Base-by-base conservation (phyloP, 116 monocot genomes). In the Dioscorea cayenensis region DNA sequence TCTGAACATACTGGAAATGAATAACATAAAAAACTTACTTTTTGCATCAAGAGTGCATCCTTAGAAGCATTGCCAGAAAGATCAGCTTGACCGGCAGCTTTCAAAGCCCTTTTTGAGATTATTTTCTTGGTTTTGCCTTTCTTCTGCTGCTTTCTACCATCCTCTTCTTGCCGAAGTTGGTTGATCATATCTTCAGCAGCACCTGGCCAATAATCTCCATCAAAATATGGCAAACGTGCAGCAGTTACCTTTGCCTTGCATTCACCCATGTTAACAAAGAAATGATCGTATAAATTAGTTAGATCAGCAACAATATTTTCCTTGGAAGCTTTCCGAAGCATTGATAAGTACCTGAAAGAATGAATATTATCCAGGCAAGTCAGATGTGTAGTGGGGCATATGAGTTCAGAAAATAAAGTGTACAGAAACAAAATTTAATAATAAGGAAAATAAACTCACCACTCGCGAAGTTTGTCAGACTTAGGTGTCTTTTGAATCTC, bases 401-500 rank as follows among this genome's bases (percentile, higher is more conserved):
- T n/a, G 19, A n/a, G 21, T 27, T 27, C 20, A 62, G 23, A 23
- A 62, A 21, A 22, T 27, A 27, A 8, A 27, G 11, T 23, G 49
- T 23, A 68, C 8, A 55, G 7, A 51, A n/a, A 20, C 9, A 60
- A 66, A 7, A 77, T 62, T 17, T 13, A 12, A 61, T 32, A 12
- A 25, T 14, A 67, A 19, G 19, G 7, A 17, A 36, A 25, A 22
- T 38, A 70, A 2, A 22, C 79, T 70, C 36, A 95, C 95, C 95
- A 95, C 70, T 95, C 92, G 20, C 94, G 82, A 21, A 99, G 84
- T 76, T 99, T 99, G 69, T 99, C 99, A 72, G 94, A 94, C 78
- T 99, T 99, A 11, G 99, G 99, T 9, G 94, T 99, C 71, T 94
- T 99, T 77, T 99, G 99, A 76, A 91, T 94, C 77, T 94, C 91